Conservation (phyloP, 2,329 filamentous ascomycete genomes). For the Talaromyces sp. region DNA sequence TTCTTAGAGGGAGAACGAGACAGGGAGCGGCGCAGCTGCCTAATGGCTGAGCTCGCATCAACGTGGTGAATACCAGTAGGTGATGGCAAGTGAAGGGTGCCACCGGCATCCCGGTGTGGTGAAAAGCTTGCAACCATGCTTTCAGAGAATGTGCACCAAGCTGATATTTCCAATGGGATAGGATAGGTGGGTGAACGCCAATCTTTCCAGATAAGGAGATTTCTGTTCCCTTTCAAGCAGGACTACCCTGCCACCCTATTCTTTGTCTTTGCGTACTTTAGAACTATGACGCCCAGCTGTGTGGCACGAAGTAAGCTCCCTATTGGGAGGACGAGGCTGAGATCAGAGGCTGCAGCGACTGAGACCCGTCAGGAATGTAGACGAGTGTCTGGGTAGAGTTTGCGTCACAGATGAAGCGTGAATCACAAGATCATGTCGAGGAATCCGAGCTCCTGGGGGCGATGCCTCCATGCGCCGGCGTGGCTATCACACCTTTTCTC, state of each 20-base stretch:
- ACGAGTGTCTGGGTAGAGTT: slow-evolving; percentile 5
- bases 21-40: slow-evolving; percentile 78
- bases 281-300: neutral
- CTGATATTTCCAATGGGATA: neutral
- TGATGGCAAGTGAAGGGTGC: slow-evolving; percentile 79
- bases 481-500: slow-evolving; percentile 7
- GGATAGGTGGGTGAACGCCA: neutral
- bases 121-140: slow-evolving; percentile 45
- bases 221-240: neutral
- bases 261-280: neutral
- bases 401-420: slow-evolving; percentile 18
- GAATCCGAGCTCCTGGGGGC: slow-evolving; percentile 12
- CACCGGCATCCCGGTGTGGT: slow-evolving; percentile 53
- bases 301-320: neutral
- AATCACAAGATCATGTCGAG: slow-evolving; percentile 25
- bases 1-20: slow-evolving; percentile 89
- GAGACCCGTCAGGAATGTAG: slow-evolving; percentile 11
- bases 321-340: slow-evolving; percentile 1
- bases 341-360: slow-evolving; percentile 18
- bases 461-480: slow-evolving; percentile 13
- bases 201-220: neutral
- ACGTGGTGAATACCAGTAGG: slow-evolving; percentile 78
- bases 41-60: slow-evolving; percentile 74
- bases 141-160: slow-evolving; percentile 7
- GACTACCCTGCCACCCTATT: neutral